These are phyloP conservation scores for Pholiota conissans DNA, from an alignment of 768 basidiomycete species.

Conservation along the genomic window DNA sequence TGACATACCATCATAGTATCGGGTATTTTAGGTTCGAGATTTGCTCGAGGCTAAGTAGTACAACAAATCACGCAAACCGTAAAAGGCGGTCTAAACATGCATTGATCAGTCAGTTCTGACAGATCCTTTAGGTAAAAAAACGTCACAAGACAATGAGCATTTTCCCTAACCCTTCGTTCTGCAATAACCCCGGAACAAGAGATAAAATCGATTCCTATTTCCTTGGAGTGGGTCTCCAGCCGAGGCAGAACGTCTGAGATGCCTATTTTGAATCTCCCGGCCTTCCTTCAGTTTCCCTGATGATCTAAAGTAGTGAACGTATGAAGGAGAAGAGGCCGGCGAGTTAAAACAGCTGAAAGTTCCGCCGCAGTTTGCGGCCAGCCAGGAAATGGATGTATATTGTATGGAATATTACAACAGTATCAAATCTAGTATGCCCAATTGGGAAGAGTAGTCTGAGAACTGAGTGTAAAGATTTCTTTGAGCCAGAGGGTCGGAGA, in stretches of 20 bases:
- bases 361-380: neutral
- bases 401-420: no score
- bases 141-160: conserved; percentile 1
- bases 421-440: no score
- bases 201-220: neutral
- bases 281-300: neutral
- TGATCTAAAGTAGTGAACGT: neutral
- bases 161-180: neutral
- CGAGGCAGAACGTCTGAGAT: no score
- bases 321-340: no score
- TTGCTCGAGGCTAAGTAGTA: neutral
- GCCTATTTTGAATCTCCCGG: no score
- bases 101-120: neutral
- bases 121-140: neutral
- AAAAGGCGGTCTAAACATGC: neutral
- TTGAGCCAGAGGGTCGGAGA: no score
- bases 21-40: conserved; percentile 3
- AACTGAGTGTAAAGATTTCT: no score
- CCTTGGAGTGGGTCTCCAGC: no score
- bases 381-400: neutral
- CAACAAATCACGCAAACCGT: neutral
- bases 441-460: no score
- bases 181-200: conserved; percentile 1
- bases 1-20: no score
- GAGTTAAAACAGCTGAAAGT: neutral